Conservation (phyloP, 1,139 yeast species). For the Saccharomyces pastorianus region DNA sequence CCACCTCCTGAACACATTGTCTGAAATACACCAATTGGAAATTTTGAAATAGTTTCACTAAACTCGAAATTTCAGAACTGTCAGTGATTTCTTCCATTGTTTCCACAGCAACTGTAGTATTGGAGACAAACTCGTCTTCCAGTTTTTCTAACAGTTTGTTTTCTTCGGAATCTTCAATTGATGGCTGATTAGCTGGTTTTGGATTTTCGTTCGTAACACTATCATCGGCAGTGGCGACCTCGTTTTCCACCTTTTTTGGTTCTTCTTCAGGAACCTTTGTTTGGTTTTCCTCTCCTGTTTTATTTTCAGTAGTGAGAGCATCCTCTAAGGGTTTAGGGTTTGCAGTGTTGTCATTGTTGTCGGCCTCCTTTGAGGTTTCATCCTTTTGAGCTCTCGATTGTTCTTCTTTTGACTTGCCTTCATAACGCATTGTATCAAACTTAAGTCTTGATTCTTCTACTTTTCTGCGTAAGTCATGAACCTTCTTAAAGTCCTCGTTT, state of each 20-base stretch:
- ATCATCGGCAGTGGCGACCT: not conserved
- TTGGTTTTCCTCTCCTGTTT: not conserved
- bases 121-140: conserved; percentile 73
- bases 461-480: conserved; percentile 51
- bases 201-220: not conserved
- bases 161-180: conserved; percentile 11
- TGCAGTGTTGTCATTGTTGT: not conserved
- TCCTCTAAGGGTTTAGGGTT: not conserved
- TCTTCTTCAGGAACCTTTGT: not conserved
- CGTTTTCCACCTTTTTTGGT: not conserved
- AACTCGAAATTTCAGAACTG: conserved; percentile 54
- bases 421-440: conserved; percentile 61
- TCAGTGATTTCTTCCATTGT: conserved; percentile 65
- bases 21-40: conserved; percentile 66
- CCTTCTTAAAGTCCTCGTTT: conserved; percentile 51
- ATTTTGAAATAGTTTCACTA: conserved; percentile 55
- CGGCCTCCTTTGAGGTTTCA: not conserved
- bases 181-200: not conserved
- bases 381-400: conserved; percentile 12
- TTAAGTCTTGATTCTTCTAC: conserved; percentile 63
- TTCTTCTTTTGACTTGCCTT: conserved; percentile 33
- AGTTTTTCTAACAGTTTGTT: conserved; percentile 42
- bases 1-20: conserved; percentile 40
- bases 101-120: conserved; percentile 68
- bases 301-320: not conserved